Evolutionary conservation across 2,329 filamentous ascomycete species (phyloP).

Genomic region (Teratosphaeria gauchensis): DNA sequence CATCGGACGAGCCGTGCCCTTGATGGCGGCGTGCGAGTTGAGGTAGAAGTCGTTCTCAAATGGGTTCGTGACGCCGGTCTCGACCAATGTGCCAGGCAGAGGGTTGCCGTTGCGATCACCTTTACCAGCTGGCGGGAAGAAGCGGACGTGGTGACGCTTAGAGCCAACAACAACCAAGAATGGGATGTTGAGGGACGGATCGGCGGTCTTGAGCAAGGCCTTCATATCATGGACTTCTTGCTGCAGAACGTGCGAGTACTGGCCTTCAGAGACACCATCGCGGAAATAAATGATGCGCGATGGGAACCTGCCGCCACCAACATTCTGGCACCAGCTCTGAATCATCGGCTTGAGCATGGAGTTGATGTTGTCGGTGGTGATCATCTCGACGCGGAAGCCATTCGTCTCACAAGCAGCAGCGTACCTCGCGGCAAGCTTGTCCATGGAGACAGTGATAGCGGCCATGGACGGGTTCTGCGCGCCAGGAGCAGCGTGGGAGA

Average conservation of each 20-base stretch:
- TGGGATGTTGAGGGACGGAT: slow-evolving; percentile 43
- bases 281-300: slow-evolving; percentile 82
- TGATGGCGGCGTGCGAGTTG: slow-evolving; percentile 66
- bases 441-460: slow-evolving; percentile 73
- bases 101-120: slow-evolving; percentile 72
- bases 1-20: slow-evolving; percentile 85
- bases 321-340: slow-evolving; percentile 50
- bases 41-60: slow-evolving; percentile 84
- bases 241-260: slow-evolving; percentile 70
- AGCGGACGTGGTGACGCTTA: slow-evolving; percentile 89
- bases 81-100: slow-evolving; percentile 76
- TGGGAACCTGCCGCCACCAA: slow-evolving; percentile 49
- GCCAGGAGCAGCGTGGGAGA: slow-evolving; percentile 72
- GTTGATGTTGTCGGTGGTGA: slow-evolving; percentile 53
- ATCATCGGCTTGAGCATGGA: slow-evolving; percentile 57
- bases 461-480: slow-evolving; percentile 62
- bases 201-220: slow-evolving; percentile 27
- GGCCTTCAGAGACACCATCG: slow-evolving; percentile 81
- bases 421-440: slow-evolving; percentile 63
- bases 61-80: slow-evolving; percentile 81
- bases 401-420: slow-evolving; percentile 74
- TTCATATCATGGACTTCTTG: slow-evolving; percentile 69
- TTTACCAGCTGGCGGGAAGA: slow-evolving; percentile 63
- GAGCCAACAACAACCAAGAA: slow-evolving; percentile 82
- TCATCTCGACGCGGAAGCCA: slow-evolving; percentile 69